Percentiles rank a stretch among this genome's conserved stretches.
These are phyloP conservation scores for Euphorbia celastroides DNA, from an alignment of 441 rosid species.

Conservation along the genomic window DNA sequence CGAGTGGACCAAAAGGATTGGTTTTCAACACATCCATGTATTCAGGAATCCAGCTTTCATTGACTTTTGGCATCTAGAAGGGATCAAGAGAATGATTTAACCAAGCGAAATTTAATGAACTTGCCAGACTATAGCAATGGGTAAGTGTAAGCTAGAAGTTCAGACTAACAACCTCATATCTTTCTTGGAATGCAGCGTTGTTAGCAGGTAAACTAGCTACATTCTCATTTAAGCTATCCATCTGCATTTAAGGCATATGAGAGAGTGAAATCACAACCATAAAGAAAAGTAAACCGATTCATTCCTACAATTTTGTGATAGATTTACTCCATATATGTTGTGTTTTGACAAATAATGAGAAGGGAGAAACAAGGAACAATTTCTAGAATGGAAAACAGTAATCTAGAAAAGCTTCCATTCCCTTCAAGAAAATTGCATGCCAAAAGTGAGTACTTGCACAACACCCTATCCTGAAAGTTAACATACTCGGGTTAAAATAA, in stretches of 20 bases:
- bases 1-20: conserved; percentile 56
- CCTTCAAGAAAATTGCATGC: not conserved
- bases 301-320: not conserved
- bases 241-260: conserved; percentile 35
- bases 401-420: not conserved
- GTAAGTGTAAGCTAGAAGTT: conserved; percentile 12
- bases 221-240: conserved; percentile 76
- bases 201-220: conserved; percentile 33
- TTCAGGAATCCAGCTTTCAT: conserved; percentile 26
- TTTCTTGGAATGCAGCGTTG: conserved; percentile 24
- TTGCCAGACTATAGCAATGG: conserved; percentile 8
- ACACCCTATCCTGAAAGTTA: not conserved
- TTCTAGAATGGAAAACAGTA: not conserved
- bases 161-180: conserved; percentile 26
- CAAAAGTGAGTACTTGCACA: not conserved
- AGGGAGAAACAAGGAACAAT: not conserved
- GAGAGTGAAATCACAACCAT: not conserved
- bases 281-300: not conserved
- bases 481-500: not conserved
- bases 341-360: not conserved
- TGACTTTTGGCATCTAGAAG: conserved; percentile 32
- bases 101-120: conserved; percentile 21
- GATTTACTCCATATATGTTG: not conserved
- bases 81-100: conserved; percentile 21
- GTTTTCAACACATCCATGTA: conserved; percentile 27